A percentile compares a stretch with the other conserved stretches of the same genome.
Evolutionary conservation across 2,329 filamentous ascomycete genomes (phyloP).

Genomic region (Epichloe uncinata): DNA sequence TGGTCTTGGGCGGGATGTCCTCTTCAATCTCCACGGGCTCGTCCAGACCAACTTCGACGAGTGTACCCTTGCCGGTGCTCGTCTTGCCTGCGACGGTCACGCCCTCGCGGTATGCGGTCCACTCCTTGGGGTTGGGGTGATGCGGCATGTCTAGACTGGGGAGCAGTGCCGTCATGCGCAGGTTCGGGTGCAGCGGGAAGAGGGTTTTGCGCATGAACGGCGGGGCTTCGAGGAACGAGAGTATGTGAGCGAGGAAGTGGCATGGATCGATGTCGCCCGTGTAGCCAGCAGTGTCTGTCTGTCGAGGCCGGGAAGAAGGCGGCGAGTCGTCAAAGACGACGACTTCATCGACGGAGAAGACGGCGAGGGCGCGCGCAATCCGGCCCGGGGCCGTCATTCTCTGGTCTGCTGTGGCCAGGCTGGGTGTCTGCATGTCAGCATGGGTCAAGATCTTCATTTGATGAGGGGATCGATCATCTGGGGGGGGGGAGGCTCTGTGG

Average conservation of each 20-base stretch:
- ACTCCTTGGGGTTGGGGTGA: constrained; percentile 63
- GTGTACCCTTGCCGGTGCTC: constrained; percentile 32
- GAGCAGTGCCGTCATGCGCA: constrained; percentile 57
- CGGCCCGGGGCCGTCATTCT: constrained; percentile 60
- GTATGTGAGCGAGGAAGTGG: constrained; percentile 66
- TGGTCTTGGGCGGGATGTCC: constrained; percentile 53
- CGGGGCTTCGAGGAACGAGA: constrained; percentile 74
- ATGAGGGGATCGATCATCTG: not conserved
- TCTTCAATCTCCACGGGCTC: constrained; percentile 42
- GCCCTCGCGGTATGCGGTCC: constrained; percentile 69
- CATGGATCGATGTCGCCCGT: constrained; percentile 63
- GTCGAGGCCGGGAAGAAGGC: constrained; percentile 27
- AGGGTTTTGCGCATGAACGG: constrained; percentile 65
- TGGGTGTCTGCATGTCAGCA: constrained; percentile 18
- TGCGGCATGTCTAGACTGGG: constrained; percentile 77
- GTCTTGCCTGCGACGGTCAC: constrained; percentile 41
- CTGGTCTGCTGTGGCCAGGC: constrained; percentile 59
- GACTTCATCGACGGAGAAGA: constrained; percentile 77
- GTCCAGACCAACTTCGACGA: constrained; percentile 45
- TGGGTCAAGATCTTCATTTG: not conserved
- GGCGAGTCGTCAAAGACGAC: constrained; percentile 65
- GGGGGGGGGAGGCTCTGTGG: not conserved
- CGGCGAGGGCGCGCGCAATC: constrained; percentile 66
- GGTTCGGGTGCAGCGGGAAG: constrained; percentile 68
- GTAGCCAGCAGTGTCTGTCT: constrained; percentile 38